Percentiles rank a stretch among this genome's conserved stretches.
Evolutionary conservation across 176 grass and related monocot species (phyloP).

Genomic region (Themeda triandra): DNA sequence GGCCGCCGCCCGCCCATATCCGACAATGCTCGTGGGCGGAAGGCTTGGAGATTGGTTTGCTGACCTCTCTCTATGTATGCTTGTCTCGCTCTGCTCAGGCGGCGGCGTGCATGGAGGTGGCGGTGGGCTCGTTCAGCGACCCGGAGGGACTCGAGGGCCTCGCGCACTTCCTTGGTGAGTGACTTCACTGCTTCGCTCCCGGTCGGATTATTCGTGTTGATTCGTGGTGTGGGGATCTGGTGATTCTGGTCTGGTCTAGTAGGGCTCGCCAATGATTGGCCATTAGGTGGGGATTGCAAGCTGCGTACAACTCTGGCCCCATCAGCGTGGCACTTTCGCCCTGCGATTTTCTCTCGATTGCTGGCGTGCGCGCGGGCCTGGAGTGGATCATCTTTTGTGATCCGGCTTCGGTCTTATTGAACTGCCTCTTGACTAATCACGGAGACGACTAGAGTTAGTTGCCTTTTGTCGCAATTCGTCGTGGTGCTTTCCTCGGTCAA

Average conservation of each 20-base stretch:
- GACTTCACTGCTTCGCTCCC: background rate
- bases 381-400: slow-evolving; percentile 17
- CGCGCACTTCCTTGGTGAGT: slow-evolving; percentile 94
- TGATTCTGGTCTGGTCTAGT: background rate
- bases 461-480: background rate
- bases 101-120: slow-evolving; percentile 91
- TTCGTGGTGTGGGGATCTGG: slow-evolving; percentile 19
- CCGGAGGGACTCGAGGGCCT: slow-evolving; percentile 91
- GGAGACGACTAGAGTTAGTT: background rate
- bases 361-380: background rate
- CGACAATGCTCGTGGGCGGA: background rate
- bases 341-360: background rate
- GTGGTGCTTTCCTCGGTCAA: background rate
- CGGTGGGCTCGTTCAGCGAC: slow-evolving; percentile 78
- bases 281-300: background rate
- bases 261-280: background rate
- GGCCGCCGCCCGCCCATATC: background rate
- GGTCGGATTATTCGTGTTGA: background rate
- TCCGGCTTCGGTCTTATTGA: background rate
- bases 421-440: slow-evolving; percentile 3
- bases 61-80: background rate
- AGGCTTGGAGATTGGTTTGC: background rate
- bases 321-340: background rate
- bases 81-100: slow-evolving; percentile 42
- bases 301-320: background rate